Percentiles rank a stretch among this genome's conserved stretches.
Evolutionary conservation across 1,139 yeast genomes (phyloP).

Genomic region (Saccharomyces uvarum): DNA sequence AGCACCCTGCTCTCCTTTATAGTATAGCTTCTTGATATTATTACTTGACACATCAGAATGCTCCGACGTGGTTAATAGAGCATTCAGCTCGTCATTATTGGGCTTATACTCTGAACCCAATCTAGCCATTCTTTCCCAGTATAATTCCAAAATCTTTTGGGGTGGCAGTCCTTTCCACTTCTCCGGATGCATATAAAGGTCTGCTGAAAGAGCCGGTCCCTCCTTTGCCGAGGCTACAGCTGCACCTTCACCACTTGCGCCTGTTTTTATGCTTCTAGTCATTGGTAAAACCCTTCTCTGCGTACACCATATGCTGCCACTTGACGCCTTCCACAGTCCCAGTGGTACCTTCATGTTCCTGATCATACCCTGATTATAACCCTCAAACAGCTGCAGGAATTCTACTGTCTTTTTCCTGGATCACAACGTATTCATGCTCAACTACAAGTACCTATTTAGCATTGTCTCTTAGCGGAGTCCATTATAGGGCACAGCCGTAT

Average conservation of each 20-base stretch:
- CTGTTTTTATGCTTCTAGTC: not conserved
- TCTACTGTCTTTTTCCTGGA: not conserved
- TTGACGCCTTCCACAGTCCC: not conserved
- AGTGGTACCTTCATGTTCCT: not conserved
- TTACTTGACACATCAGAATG: slow-evolving; percentile 32
- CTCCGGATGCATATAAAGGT: slow-evolving; percentile 41
- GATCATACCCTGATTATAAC: not conserved
- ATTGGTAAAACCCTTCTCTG: not conserved
- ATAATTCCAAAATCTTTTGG: slow-evolving; percentile 52
- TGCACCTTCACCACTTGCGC: slow-evolving; percentile 1
- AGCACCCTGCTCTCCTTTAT: slow-evolving; percentile 35
- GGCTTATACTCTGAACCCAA: slow-evolving; percentile 54
- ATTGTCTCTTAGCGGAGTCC: not conserved
- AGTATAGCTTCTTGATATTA: slow-evolving; percentile 33
- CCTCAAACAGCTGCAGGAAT: not conserved
- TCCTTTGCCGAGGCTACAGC: slow-evolving; percentile 5
- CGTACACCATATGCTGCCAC: not conserved
- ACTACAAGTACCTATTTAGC: not conserved
- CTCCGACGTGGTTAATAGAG: slow-evolving; percentile 37
- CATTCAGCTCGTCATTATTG: slow-evolving; percentile 41
- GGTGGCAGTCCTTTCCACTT: slow-evolving; percentile 65
- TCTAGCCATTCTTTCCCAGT: slow-evolving; percentile 47
- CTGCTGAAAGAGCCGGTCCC: slow-evolving; percentile 7
- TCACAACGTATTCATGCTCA: not conserved
- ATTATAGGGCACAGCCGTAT: not conserved